phyloP scores from a whole-genome alignment of 164 flowering plant genomes.

The Vitis cinerea region DNA sequence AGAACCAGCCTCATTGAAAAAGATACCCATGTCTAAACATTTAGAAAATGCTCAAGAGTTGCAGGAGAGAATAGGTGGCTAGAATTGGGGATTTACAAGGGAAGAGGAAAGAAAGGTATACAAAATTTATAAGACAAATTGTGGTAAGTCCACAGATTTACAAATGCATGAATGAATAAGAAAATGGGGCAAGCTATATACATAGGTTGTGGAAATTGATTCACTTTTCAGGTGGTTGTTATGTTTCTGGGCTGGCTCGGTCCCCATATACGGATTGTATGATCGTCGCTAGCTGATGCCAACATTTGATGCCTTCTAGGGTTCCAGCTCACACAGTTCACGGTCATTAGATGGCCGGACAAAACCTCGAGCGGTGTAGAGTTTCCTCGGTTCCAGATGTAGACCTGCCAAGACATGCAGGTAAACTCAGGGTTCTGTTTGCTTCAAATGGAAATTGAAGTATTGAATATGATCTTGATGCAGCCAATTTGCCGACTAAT shows the following conservation, averaged over 20 bases:
- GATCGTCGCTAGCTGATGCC: constrained; percentile 95
- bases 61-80: neutral
- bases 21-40: too few relatives aligned
- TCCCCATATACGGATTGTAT: constrained; percentile 89
- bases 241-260: constrained; percentile 15
- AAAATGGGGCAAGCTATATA: constrained; percentile 4
- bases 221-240: neutral
- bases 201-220: neutral
- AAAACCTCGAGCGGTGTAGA: constrained; percentile 64
- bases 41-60: neutral
- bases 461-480: neutral
- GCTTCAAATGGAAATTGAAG: neutral
- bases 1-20: too few relatives aligned
- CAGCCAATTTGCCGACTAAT: neutral
- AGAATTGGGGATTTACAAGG: constrained; percentile 10
- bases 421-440: neutral
- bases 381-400: constrained; percentile 72
- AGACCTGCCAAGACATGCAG: constrained; percentile 46
- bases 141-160: neutral
- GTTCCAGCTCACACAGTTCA: constrained; percentile 95
- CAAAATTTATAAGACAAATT: too few relatives aligned
- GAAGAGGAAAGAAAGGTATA: neutral
- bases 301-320: constrained; percentile 64
- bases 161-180: constrained; percentile 11
- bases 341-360: constrained; percentile 74